phyloP scores from a whole-genome alignment of 257 asterid genomes.

The Pogostemon cablin region DNA sequence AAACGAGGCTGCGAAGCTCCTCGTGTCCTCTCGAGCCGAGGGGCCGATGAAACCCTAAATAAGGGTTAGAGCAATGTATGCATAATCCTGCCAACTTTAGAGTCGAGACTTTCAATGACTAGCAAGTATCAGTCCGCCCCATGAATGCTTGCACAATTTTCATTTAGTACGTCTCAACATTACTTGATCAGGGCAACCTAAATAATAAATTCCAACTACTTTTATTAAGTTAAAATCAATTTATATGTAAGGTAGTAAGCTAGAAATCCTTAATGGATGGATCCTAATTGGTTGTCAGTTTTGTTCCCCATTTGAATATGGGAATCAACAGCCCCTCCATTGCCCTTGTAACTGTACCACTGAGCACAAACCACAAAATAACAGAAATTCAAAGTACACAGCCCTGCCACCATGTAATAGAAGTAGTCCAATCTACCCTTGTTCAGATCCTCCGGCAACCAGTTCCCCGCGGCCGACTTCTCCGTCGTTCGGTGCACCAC shows the following conservation, averaged over 20 bases:
- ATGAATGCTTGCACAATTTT: too few relatives aligned
- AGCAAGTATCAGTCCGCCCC: too few relatives aligned
- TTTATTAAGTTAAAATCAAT: too few relatives aligned
- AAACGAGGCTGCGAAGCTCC: conserved; percentile 71
- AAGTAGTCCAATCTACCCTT: conserved; percentile 79
- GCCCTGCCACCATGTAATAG: conserved; percentile 55
- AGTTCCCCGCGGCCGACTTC: conserved; percentile 62
- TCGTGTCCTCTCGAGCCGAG: conserved; percentile 71
- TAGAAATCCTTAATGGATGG: not conserved
- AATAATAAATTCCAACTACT: too few relatives aligned
- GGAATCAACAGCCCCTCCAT: conserved; percentile 42
- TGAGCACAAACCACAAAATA: conserved; percentile 66
- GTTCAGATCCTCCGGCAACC: conserved; percentile 91
- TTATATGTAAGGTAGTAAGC: not conserved
- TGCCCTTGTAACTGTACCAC: conserved; percentile 89
- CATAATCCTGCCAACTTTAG: too few relatives aligned
- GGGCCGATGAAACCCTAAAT: too few relatives aligned
- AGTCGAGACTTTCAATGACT: too few relatives aligned
- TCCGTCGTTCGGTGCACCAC: conserved; percentile 57
- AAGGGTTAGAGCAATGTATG: too few relatives aligned
- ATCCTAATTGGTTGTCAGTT: conserved; percentile 10
- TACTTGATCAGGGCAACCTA: too few relatives aligned
- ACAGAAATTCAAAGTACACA: conserved; percentile 51
- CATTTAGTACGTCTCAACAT: too few relatives aligned
- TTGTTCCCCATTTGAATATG: conserved; percentile 35